Conservation (phyloP, 129 eudicot genomes). For the Flaveria robusta region DNA sequence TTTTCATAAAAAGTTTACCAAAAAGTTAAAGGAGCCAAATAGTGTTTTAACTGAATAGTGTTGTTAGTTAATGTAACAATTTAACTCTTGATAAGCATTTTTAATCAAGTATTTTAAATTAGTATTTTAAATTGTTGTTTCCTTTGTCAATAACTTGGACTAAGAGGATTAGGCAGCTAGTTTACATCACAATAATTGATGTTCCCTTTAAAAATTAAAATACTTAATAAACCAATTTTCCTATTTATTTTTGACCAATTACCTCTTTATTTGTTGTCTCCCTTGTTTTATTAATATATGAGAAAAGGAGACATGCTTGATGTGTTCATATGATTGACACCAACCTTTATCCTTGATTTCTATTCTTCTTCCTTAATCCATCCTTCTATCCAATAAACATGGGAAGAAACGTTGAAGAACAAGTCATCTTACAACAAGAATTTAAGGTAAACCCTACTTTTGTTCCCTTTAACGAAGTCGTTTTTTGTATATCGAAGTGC, state of each 20-base stretch:
- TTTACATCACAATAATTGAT: slow-evolving; percentile 35
- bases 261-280: slow-evolving; percentile 26
- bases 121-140: slow-evolving; percentile 30
- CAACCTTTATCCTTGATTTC: slow-evolving; percentile 23
- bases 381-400: slow-evolving; percentile 29
- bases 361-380: slow-evolving; percentile 16
- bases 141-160: slow-evolving; percentile 37
- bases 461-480: background rate
- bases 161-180: slow-evolving; percentile 36
- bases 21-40: no score
- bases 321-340: slow-evolving; percentile 37
- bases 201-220: background rate
- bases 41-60: background rate
- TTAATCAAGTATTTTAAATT: slow-evolving; percentile 12
- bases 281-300: slow-evolving; percentile 23
- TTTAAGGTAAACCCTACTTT: slow-evolving; percentile 42
- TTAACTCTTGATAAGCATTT: background rate
- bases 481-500: background rate
- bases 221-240: slow-evolving; percentile 1
- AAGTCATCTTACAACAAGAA: slow-evolving; percentile 37
- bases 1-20: no score
- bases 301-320: slow-evolving; percentile 32
- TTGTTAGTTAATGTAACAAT: background rate
- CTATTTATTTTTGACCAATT: background rate
- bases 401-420: slow-evolving; percentile 62